Base-by-base conservation (phyloP, 805 yeast genomes). In the Kuraishia floccosa region DNA sequence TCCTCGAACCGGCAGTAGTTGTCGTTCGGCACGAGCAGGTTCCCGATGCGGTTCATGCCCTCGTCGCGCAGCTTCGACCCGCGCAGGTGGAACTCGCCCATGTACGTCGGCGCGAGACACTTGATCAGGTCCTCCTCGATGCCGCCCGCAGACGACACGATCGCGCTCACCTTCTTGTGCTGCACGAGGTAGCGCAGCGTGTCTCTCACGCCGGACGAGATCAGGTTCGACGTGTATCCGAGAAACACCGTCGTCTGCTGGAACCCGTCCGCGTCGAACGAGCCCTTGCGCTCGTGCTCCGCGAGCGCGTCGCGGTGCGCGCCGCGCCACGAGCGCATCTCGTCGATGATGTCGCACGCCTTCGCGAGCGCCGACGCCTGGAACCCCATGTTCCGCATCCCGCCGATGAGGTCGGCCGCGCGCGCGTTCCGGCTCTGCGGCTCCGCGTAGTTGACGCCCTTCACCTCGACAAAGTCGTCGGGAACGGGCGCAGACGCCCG, bases 111-210 rank as follows among this genome's bases (percentile, higher is more conserved):
- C 2, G 97, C 98, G 34, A 91, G 65, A 52, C 95, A 86, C 57
- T 91, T 91, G 65, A 91, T 91, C 30, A 91, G 60, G 58, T 91
- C 99, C 61, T 91, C 99, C 55, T 91, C 99, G 38, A 91, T 76
- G 42, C 98, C 99, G 42, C 99, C 99, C 15, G 96, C 98, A 39
- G 89, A 72, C n/a, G 97, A 80, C 30, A 91, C 98, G 46, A 91
- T 74, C 12, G 94, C 97, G 45, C 86, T 80, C 27, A 91, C 95
- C 72, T 81, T 82, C 56, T 86, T 89, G 60, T 93, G 77, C 56
- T 93, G 94, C 20, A 86, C 97, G 44, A 91, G 66, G 52, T 65
- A 89, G 50, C 91, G 70, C 42, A 91, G 60, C 19, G 96, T 85
- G 46, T 87, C 94, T 56, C 99, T 74, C 36, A 87, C 60, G 27